A percentile compares a stretch with the other conserved stretches of the same genome.
These are phyloP conservation scores for Keqinozyma sinolaborantium DNA, from an alignment of 1,139 yeast genomes.

Conservation along the genomic window DNA sequence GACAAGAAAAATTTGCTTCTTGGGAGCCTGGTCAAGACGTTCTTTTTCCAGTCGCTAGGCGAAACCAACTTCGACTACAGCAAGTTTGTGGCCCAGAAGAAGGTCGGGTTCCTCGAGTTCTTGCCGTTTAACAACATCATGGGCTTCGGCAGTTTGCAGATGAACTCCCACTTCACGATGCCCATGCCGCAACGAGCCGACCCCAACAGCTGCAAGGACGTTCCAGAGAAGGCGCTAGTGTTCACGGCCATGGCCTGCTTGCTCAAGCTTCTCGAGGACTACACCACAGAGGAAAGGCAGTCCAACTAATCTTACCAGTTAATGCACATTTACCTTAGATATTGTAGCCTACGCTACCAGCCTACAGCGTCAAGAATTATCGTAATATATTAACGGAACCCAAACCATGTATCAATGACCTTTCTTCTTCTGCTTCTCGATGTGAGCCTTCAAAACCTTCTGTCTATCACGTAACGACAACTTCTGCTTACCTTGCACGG, in stretches of 20 bases:
- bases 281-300: neutral
- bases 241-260: neutral
- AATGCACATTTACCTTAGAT: slow-evolving; percentile 1
- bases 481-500: slow-evolving; percentile 92
- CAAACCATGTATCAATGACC: slow-evolving; percentile 37
- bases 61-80: neutral
- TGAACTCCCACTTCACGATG: neutral
- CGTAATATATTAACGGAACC: slow-evolving; percentile 2
- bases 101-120: neutral
- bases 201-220: neutral
- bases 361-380: neutral
- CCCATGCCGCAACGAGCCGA: neutral
- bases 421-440: slow-evolving; percentile 85
- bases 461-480: slow-evolving; percentile 89
- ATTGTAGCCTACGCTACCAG: slow-evolving; percentile 2
- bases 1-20: slow-evolving; percentile 1
- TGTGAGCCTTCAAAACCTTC: slow-evolving; percentile 79
- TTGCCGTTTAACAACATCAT: neutral
- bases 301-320: neutral
- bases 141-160: neutral
- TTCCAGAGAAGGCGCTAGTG: neutral
- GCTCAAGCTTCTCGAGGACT: neutral
- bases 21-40: neutral
- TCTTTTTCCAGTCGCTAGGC: neutral
- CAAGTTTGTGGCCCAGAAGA: neutral